Conservation (phyloP, 768 basidiomycete genomes). For the Clavulina sp. region DNA sequence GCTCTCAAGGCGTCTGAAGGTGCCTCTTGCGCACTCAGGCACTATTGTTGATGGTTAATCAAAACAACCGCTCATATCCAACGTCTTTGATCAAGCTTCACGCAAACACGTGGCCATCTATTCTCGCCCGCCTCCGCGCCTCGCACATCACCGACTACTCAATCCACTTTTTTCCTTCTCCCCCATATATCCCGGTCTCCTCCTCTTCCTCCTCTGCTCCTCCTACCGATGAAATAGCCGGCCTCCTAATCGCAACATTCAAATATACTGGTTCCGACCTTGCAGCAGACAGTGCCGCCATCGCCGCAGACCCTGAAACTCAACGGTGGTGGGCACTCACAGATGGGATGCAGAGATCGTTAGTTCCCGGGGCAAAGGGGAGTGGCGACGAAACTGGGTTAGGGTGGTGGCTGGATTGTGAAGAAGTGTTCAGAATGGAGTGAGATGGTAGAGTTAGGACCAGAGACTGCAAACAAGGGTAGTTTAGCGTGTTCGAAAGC, state of each 20-base stretch:
- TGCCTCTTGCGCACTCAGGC: constrained; percentile 18
- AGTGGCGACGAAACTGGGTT: constrained; percentile 44
- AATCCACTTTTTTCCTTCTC: constrained; percentile 43
- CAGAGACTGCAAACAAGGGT: too few relatives aligned
- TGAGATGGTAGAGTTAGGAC: neutral
- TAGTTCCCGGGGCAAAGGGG: constrained; percentile 49
- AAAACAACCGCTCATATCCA: constrained; percentile 4
- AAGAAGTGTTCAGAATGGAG: constrained; percentile 60
- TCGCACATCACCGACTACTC: constrained; percentile 60
- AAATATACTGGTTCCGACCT: constrained; percentile 55
- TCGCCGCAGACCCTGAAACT: constrained; percentile 52
- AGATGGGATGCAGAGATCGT: constrained; percentile 61
- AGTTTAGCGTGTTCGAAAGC: too few relatives aligned
- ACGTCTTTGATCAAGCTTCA: constrained; percentile 26
- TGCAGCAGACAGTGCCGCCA: constrained; percentile 42
- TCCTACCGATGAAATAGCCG: constrained; percentile 11
- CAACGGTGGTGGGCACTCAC: constrained; percentile 62
- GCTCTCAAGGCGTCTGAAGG: constrained; percentile 34
- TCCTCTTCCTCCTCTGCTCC: constrained; percentile 20
- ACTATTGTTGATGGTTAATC: neutral
- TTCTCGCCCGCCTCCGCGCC: constrained; percentile 41
- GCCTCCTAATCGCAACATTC: constrained; percentile 60
- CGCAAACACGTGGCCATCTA: constrained; percentile 46
- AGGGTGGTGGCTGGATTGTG: constrained; percentile 50
- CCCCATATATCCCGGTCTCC: constrained; percentile 9